Base-by-base conservation (phyloP, 2,329 filamentous ascomycete species). In the Sclerotinia glacialis region DNA sequence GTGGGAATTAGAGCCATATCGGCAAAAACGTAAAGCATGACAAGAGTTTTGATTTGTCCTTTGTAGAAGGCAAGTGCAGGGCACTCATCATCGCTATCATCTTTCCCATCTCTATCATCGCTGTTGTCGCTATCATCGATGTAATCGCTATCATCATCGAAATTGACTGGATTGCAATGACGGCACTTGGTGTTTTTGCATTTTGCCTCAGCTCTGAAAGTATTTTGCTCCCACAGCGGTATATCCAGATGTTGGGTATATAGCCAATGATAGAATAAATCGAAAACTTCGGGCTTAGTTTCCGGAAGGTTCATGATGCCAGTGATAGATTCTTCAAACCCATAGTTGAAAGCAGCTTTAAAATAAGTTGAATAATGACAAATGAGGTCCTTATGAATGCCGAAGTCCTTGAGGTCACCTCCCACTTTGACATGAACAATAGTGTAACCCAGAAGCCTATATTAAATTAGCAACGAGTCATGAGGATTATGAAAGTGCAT, bases 301-400 rank as follows among this genome's bases (percentile, higher is more conserved):
- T 67, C 58, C 11, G 63, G 31, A 18, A 72, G 44, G 21, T 44
- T 65, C 50, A 69, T 68, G 8, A 64, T 59, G 4, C 65, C 61
- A 12, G 54, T 66, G 31, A 18, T 53, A 23, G 56, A n/a, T 40
- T 70, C 70, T 16, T 65, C 46, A 12, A 71, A 66, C 3, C 55
- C 44, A 5, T 61, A 65, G 11, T 31, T 58, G 18, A 72, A 68
- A 18, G 69, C 68, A 11, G 66, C 65, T 21, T 66, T 68, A 55
- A 74, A 72, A 52, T 64, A 73, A 2, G 67, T 52, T 1, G 72
- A 73, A 28, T 66, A 61, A 47, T 68, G 44, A 37, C 66, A 71
- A 14, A 71, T 49, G 5, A 70, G 59, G 2, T 68, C 59, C 37
- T 71, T 70, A 47, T 73, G 69, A 31, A 74, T 56, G 7, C 58